These are phyloP conservation scores for Actinidia arguta DNA, from an alignment of 179 eudicot species.

Conservation along the genomic window DNA sequence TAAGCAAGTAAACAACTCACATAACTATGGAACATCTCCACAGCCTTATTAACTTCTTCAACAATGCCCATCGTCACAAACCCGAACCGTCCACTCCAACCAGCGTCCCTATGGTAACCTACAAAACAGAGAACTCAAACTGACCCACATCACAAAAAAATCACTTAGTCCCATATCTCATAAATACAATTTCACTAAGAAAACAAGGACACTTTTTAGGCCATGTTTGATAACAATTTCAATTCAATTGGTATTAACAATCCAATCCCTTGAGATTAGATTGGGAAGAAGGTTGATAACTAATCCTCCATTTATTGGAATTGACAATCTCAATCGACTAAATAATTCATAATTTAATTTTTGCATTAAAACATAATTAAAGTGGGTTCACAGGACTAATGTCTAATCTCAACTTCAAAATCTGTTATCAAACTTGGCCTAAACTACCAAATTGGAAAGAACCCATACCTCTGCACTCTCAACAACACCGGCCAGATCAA, in stretches of 20 bases:
- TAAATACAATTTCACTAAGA: neutral
- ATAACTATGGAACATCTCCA: constrained; percentile 74
- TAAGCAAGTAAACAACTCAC: constrained; percentile 65
- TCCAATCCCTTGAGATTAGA: too few relatives aligned
- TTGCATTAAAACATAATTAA: too few relatives aligned
- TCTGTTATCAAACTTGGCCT: constrained; percentile 15
- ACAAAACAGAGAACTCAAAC: constrained; percentile 13
- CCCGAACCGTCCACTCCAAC: constrained; percentile 84
- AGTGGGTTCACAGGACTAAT: too few relatives aligned
- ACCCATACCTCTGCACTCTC: constrained; percentile 78
- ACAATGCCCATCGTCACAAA: constrained; percentile 95
- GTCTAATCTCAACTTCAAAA: too few relatives aligned
- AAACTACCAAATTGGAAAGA: neutral
- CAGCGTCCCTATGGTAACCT: constrained; percentile 91
- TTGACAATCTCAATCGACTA: too few relatives aligned
- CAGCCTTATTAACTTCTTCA: constrained; percentile 90
- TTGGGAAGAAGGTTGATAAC: too few relatives aligned
- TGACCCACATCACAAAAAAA: too few relatives aligned
- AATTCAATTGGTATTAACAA: too few relatives aligned
- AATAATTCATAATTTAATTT: too few relatives aligned
- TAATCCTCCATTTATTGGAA: too few relatives aligned
- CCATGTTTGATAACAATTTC: too few relatives aligned
- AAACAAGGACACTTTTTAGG: too few relatives aligned
- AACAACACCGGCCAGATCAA: constrained; percentile 84
- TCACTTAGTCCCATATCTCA: constrained; percentile 22